Percentiles rank a stretch among this genome's conserved stretches.
Conservation (phyloP, 305 asterid species). For the Rubia tinctorum region DNA sequence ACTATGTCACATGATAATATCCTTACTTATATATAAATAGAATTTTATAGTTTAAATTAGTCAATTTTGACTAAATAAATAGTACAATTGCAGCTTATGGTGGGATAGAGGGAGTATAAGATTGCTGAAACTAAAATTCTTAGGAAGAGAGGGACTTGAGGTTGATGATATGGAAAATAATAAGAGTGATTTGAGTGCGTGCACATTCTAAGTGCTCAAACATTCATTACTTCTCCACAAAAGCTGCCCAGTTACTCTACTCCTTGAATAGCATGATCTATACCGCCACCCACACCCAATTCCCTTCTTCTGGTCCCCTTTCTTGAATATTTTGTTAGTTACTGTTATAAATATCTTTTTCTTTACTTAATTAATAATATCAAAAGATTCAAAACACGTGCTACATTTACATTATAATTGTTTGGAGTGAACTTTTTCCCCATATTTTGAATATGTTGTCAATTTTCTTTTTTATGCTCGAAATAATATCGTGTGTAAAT, state of each 20-base stretch:
- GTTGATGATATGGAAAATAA: conserved; percentile 5
- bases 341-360: not conserved
- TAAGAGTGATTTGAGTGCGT: not conserved
- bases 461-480: too few relatives aligned
- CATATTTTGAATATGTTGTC: not conserved
- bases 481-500: too few relatives aligned
- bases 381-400: not conserved
- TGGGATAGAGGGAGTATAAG: too few relatives aligned
- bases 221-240: not conserved
- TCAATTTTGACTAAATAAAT: too few relatives aligned
- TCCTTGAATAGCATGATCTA: not conserved
- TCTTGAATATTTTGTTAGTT: not conserved
- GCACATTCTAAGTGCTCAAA: conserved; percentile 9
- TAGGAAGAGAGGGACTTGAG: conserved; percentile 5
- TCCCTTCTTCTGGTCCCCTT: not conserved
- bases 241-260: conserved; percentile 1
- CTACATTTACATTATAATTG: not conserved
- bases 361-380: too few relatives aligned
- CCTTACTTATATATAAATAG: too few relatives aligned
- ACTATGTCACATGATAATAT: too few relatives aligned
- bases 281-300: not conserved
- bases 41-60: too few relatives aligned
- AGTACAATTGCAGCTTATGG: too few relatives aligned
- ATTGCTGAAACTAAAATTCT: not conserved
- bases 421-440: not conserved